Conservation (phyloP, 352 stramenopile genomes). For the Globisporangium alternatum region DNA sequence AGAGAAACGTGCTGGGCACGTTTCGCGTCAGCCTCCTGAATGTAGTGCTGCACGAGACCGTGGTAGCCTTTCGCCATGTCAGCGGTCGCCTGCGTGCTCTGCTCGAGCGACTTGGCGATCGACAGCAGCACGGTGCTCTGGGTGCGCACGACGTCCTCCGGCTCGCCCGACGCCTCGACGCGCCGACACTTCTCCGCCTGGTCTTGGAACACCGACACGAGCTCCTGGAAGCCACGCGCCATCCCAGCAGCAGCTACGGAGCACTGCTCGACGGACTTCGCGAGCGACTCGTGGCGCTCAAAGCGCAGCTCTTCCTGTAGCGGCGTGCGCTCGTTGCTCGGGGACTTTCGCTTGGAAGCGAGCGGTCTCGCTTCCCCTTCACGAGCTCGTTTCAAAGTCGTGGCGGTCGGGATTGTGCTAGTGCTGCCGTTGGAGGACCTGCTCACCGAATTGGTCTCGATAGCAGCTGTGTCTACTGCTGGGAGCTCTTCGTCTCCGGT, state of each 20-base stretch:
- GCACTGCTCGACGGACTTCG: conserved; percentile 49
- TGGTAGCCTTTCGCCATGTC: conserved; percentile 44
- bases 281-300: conserved; percentile 20
- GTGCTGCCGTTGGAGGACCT: background rate
- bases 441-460: background rate
- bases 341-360: conserved; percentile 3
- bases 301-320: background rate
- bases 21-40: conserved; percentile 20
- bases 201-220: conserved; percentile 33
- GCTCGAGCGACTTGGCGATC: conserved; percentile 38
- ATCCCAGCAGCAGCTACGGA: conserved; percentile 41
- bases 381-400: background rate
- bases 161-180: conserved; percentile 18
- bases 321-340: background rate
- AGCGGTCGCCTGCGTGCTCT: conserved; percentile 39
- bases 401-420: too few relatives aligned
- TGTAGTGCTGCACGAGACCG: conserved; percentile 31
- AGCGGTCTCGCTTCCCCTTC: conserved; percentile 5
- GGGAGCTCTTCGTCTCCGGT: background rate
- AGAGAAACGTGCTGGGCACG: background rate
- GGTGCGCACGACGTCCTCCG: conserved; percentile 11
- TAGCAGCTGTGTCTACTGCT: too few relatives aligned
- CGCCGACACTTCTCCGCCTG: conserved; percentile 23
- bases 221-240: conserved; percentile 41
- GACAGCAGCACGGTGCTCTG: conserved; percentile 33